Evolutionary conservation across 2,329 filamentous ascomycete genomes (phyloP), one percentile per base, ranked within the genome.

Genomic region (Ceratocystis eucalypticola): DNA sequence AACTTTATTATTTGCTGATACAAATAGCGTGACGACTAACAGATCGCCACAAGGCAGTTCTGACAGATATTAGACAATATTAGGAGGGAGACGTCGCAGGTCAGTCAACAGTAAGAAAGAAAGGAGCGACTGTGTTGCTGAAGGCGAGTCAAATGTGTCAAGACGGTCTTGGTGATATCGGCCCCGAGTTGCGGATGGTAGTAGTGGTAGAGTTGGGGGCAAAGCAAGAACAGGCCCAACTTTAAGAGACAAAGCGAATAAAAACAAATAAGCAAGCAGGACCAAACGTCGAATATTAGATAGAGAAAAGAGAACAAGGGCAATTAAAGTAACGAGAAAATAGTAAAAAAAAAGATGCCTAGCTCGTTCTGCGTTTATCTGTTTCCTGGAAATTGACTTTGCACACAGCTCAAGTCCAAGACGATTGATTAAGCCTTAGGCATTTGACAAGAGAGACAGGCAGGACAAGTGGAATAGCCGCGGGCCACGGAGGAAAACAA

Each of bases 41-140:
- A 33, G n/a, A 12, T 45, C 1, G 4, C 44, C 1, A 17, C 3
- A 46, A 20, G 53, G 61, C 20, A 53, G 8, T n/a, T 59, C 20
- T 20, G n/a, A 62, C 20, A 50, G 22, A n/a, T 37, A 48, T 50
- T 61, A 50, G 55, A 48, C 30, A 65, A 48, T 30, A 46, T 10
- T n/a, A 8, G 33, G 6, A 59, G 17, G 20, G n/a, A 59, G 30
- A 37, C 55, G 55, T 59, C 25, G 28, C 55, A 20, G 41, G 41
- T 46, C 66, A 67, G 50, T 59, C 65, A 67, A 67, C 65, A 67
- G 65, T 64, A 44, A 64, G 59, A 64, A 30, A 37, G 25, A 67
- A 67, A 67, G 61, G 65, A 67, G 65, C 45, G 65, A 59, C 61
- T 50, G 44, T 64, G 65, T 67, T 67, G 65, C 50, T 67, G 65